Evolutionary conservation across 2,329 filamentous ascomycete species (phyloP), one percentile per base, ranked within the genome.

Genomic region (Mariannaea elegans): DNA sequence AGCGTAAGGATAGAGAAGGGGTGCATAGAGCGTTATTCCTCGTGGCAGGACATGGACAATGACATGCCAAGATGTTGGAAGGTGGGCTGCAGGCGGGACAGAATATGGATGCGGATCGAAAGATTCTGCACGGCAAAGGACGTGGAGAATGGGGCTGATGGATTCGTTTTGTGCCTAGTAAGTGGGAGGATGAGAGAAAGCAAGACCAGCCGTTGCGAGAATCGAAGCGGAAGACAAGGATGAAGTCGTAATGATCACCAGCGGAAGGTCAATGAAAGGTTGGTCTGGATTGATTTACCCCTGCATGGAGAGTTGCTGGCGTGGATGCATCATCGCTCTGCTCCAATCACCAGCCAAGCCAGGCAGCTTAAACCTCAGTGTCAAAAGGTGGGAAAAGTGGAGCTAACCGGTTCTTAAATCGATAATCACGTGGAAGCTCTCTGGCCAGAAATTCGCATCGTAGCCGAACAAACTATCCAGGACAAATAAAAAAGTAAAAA

Each of bases 1-100:
- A 97, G 89, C 74, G 94, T 97, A 79, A 97, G 87, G 78, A 94
- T 84, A 65, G 94, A 98, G 83, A 98, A 97, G 74, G 94, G 93
- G 93, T 97, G 94, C 94, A 98, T 98, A 85, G 84, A 86, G 80
- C 80, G 78, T 73, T 79, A 77, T 75, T 73, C 68, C 65, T 65
- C 61, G 60, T 68, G 75, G 71, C 74, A 73, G 76, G 71, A 75
- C 81, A 83, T 83, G 76, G 61, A 60, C 56, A 56, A 53, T 54
- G 52, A 57, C 59, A 63, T 64, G 68, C 66, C 63, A 69, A 65
- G 64, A 56, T 47, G 65, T 58, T 18, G 34, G 45, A 58, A 58
- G 62, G 67, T 65, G 65, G 60, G 64, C 57, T 66, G 61, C 42
- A 53, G 53, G 57, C 50, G 60, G 63, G 60, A 66, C 54, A 53